Base-by-base conservation (phyloP, 768 basidiomycete genomes). In the Amyloporia xantha region DNA sequence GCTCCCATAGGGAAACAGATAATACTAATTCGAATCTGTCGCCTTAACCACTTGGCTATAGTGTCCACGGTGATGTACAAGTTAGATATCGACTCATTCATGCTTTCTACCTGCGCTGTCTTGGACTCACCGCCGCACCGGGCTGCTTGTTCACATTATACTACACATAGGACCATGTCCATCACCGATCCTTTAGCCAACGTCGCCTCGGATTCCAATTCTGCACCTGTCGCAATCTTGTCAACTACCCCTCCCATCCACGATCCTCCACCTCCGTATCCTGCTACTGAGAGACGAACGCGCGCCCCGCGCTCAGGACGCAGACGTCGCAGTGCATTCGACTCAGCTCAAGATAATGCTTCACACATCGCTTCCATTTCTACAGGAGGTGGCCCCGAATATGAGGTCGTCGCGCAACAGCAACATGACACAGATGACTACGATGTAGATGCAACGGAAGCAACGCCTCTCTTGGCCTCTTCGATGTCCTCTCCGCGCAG, bases 201-300 rank as follows among this genome's bases (percentile, higher is more conserved):
- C 17, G 25, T n/a, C 2, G 26, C 38, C 3, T 27, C 47, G 5
- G 25, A 28, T 26, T 27, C 50, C 10, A 20, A 28, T 20, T n/a
- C n/a, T n/a, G 42, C 55, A 12, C 49, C 55, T 4, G 41, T 47
- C 4, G 17, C 59, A 7, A 49, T 61, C 4, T 43, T 59, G 10
- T 52, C 48, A 10, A 54, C 51, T 15, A 53, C 47, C 10, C 57
- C 57, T n/a, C 58, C 62, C 4, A 49, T 64, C 9, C 84, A 87
- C 55, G 84, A 87, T 55, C 85, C 85, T 2, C 85, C 85, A 9
- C 85, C 85, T 0, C 85, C 85, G 1, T 87, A 87, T 62, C 84
- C 83, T 17, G 69, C 72, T 1, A 67, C 63, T 17, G 59, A 73
- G 50, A 69, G 78, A 19, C 74, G 76, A 30, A 48, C 64, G 5